These are phyloP conservation scores for Priceomyces carsonii DNA, from an alignment of 805 yeast species.

Conservation along the genomic window DNA sequence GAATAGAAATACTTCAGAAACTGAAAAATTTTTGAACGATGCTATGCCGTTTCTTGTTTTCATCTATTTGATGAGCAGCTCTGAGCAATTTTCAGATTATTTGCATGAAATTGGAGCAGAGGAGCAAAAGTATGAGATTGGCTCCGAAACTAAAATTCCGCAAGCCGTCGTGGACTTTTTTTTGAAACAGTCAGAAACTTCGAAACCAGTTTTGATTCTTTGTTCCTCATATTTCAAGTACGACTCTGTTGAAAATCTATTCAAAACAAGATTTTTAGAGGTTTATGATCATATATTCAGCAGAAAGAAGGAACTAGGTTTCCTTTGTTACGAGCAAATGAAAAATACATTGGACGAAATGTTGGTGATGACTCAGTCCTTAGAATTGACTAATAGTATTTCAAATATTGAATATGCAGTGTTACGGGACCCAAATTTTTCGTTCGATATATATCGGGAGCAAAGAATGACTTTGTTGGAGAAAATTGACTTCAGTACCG, in stretches of 20 bases:
- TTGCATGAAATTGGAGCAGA: conserved; percentile 22
- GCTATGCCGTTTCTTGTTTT: conserved; percentile 29
- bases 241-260: conserved; percentile 28
- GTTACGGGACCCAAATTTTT: conserved; percentile 17
- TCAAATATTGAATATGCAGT: conserved; percentile 26
- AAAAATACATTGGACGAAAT: conserved; percentile 25
- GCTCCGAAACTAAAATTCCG: conserved; percentile 25
- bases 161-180: conserved; percentile 26
- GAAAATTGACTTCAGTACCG: conserved; percentile 11
- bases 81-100: conserved; percentile 23
- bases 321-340: conserved; percentile 32
- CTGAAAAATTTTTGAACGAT: conserved; percentile 6
- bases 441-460: conserved; percentile 11
- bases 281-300: conserved; percentile 28
- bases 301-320: conserved; percentile 18
- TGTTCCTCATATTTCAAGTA: conserved; percentile 31
- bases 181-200: conserved; percentile 14
- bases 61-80: conserved; percentile 29
- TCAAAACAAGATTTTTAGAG: conserved; percentile 29
- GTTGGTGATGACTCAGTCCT: conserved; percentile 27
- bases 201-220: conserved; percentile 25
- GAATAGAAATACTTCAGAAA: conserved; percentile 21
- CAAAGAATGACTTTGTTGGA: conserved; percentile 19
- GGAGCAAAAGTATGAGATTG: conserved; percentile 12
- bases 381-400: conserved; percentile 26